phyloP scores from a whole-genome alignment of 805 yeast genomes.

The Pichia membranifaciens region DNA sequence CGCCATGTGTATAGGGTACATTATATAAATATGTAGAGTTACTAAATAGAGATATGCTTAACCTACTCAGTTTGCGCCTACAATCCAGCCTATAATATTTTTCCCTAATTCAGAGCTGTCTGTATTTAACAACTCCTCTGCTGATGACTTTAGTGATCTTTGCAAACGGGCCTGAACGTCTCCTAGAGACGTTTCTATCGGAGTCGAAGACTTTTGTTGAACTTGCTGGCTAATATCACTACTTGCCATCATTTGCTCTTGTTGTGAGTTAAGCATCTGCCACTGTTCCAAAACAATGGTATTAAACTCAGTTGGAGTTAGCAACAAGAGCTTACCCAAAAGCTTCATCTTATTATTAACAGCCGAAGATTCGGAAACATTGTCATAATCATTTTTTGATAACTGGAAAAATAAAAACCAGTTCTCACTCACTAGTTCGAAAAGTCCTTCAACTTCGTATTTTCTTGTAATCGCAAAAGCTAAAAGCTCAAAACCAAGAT shows the following conservation, averaged over 20 bases:
- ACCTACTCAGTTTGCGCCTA: conserved; percentile 25
- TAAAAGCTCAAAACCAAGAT: conserved; percentile 35
- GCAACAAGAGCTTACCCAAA: conserved; percentile 44
- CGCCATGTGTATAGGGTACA: too few relatives aligned
- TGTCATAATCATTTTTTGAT: conserved; percentile 41
- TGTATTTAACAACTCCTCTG: conserved; percentile 19
- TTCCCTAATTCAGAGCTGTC: conserved; percentile 27
- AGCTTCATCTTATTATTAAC: conserved; percentile 43
- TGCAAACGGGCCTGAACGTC: conserved; percentile 26
- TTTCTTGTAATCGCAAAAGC: conserved; percentile 19
- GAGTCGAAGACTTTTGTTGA: not conserved
- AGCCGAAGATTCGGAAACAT: conserved; percentile 7
- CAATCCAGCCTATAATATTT: conserved; percentile 32
- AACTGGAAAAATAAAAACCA: conserved; percentile 79
- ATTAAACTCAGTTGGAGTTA: conserved; percentile 51
- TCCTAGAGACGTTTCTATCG: conserved; percentile 7
- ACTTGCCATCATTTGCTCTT: conserved; percentile 17
- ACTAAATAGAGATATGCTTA: not conserved
- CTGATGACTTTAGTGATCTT: conserved; percentile 26
- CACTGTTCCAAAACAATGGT: conserved; percentile 57
- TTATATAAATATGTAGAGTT: too few relatives aligned
- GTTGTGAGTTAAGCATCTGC: conserved; percentile 38
- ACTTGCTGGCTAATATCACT: conserved; percentile 9
- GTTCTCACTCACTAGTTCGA: conserved; percentile 24
- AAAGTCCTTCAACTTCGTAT: conserved; percentile 11